These are phyloP conservation scores for Pythium chondricola DNA, from an alignment of 352 stramenopile genomes.

Conservation along the genomic window DNA sequence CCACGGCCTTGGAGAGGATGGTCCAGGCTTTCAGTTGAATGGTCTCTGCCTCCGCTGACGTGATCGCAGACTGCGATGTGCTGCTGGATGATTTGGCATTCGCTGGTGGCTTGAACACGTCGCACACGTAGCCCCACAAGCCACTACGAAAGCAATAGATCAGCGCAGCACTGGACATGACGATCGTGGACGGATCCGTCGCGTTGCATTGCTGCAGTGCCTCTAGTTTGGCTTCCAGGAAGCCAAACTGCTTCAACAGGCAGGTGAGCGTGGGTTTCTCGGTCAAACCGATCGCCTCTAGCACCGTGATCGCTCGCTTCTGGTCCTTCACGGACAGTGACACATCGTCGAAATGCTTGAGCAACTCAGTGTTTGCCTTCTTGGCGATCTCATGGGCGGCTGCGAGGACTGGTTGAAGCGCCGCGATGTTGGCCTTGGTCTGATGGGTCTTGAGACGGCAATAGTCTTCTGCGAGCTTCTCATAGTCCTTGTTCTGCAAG, in stretches of 20 bases:
- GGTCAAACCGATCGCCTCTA: constrained; percentile 48
- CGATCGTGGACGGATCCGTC: constrained; percentile 25
- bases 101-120: constrained; percentile 55
- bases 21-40: constrained; percentile 57
- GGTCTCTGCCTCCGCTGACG: constrained; percentile 55
- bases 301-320: constrained; percentile 52
- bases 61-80: constrained; percentile 23
- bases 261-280: constrained; percentile 66
- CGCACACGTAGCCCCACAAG: constrained; percentile 68
- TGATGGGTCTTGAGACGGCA: constrained; percentile 60
- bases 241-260: constrained; percentile 62
- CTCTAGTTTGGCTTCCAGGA: constrained; percentile 41
- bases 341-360: constrained; percentile 57
- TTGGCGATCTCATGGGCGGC: constrained; percentile 56
- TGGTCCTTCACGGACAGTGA: constrained; percentile 55
- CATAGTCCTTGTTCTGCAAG: constrained; percentile 55
- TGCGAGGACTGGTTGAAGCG: constrained; percentile 47
- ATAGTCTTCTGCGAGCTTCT: constrained; percentile 70
- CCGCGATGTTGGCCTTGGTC: constrained; percentile 50
- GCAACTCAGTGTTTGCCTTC: constrained; percentile 49
- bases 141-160: constrained; percentile 62
- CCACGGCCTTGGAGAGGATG: constrained; percentile 43
- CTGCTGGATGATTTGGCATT: constrained; percentile 14
- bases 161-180: constrained; percentile 46
- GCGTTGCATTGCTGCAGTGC: constrained; percentile 24